Conservation (phyloP, 495 filamentous ascomycete species). For the Penicillium alfredii region DNA sequence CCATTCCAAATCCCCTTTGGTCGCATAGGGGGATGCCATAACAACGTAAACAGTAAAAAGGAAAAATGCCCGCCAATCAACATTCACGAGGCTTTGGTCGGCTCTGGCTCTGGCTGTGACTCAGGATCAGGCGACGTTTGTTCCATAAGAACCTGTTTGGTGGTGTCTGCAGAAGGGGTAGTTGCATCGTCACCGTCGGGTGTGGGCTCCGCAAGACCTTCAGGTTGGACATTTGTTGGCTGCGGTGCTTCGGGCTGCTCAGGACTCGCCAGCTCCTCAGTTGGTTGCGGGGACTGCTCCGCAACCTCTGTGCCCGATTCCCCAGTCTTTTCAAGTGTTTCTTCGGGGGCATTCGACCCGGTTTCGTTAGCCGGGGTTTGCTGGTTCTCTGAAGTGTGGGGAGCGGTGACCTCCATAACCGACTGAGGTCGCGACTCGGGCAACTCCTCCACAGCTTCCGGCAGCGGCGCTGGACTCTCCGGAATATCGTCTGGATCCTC, state of each 20-base stretch:
- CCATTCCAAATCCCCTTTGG: no score
- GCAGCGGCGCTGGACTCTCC: constrained; percentile 8
- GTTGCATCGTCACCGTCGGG: constrained; percentile 9
- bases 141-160: no score
- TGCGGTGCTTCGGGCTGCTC: constrained; percentile 1
- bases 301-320: constrained; percentile 2
- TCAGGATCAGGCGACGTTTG: no score
- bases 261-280: not conserved
- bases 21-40: no score
- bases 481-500: constrained; percentile 51
- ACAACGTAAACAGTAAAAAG: not conserved
- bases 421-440: constrained; percentile 12
- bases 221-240: not conserved
- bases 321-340: constrained; percentile 4
- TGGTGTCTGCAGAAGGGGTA: constrained; percentile 8
- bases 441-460: constrained; percentile 13
- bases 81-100: no score
- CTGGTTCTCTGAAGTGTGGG: constrained; percentile 3
- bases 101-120: not conserved
- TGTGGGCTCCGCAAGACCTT: constrained; percentile 1
- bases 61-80: not conserved
- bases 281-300: constrained; percentile 1
- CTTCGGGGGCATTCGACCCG: constrained; percentile 2
- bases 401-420: constrained; percentile 5
- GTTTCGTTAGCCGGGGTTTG: not conserved